These are phyloP conservation scores for Amauroascus niger DNA, from an alignment of 2,329 filamentous ascomycete species.

Conservation along the genomic window DNA sequence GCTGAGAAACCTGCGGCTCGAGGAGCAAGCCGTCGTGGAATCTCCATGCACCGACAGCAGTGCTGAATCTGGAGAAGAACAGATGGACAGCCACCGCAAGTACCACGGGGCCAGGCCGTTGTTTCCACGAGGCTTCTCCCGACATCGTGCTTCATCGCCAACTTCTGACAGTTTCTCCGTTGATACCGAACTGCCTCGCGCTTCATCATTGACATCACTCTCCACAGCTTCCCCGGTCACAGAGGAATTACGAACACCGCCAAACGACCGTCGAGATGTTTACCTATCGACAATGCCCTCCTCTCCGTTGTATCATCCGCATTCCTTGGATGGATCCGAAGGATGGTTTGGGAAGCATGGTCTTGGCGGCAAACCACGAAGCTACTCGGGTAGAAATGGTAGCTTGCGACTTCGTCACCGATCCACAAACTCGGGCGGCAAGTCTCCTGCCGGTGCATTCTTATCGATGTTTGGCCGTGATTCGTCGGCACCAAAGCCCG, in stretches of 20 bases:
- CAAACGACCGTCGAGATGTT: constrained; percentile 28
- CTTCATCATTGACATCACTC: constrained; percentile 37
- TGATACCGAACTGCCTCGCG: constrained; percentile 28
- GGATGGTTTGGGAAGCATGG: constrained; percentile 26
- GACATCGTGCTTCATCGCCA: constrained; percentile 5
- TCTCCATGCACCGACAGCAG: constrained; percentile 6
- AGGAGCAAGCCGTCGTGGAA: not conserved
- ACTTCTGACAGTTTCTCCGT: constrained; percentile 12
- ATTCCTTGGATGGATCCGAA: constrained; percentile 33
- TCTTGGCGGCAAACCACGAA: constrained; percentile 29
- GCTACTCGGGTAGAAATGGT: constrained; percentile 27
- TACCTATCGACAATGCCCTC: constrained; percentile 32
- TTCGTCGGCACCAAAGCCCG: constrained; percentile 42
- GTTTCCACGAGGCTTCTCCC: constrained; percentile 4
- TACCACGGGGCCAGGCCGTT: constrained; percentile 4
- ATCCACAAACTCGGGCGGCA: constrained; percentile 43
- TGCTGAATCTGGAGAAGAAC: constrained; percentile 5
- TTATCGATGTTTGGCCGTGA: constrained; percentile 45
- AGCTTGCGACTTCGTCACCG: constrained; percentile 34
- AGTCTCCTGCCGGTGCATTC: constrained; percentile 51
- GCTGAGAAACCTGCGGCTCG: constrained; percentile 17
- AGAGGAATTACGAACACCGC: constrained; percentile 36
- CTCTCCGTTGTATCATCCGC: constrained; percentile 30
- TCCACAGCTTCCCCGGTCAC: constrained; percentile 36
- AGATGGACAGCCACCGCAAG: not conserved